phyloP scores from a whole-genome alignment of 768 basidiomycete genomes.

The Boletus coccyginus region DNA sequence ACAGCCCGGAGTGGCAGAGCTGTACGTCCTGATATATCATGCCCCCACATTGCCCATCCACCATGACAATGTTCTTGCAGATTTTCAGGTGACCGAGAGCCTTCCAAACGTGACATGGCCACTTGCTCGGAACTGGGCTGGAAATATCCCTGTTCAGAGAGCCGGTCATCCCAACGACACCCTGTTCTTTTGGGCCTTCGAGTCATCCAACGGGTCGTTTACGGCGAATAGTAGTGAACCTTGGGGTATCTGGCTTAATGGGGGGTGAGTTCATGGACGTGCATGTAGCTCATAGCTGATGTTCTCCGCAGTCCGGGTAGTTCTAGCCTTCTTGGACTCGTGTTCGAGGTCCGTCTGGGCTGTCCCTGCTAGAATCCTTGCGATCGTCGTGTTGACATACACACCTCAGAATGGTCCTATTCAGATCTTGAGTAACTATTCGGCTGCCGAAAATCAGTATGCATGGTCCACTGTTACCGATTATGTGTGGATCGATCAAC shows the following conservation, averaged over 20 bases:
- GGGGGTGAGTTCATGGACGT: conserved; percentile 46
- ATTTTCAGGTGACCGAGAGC: conserved; percentile 54
- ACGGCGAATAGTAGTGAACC: conserved; percentile 45
- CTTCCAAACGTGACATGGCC: conserved; percentile 60
- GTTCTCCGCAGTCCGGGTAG: conserved; percentile 50
- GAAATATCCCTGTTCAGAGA: conserved; percentile 63
- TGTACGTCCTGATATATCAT: too few relatives aligned
- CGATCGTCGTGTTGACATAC: neutral
- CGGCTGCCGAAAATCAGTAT: conserved; percentile 45
- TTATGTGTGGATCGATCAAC: conserved; percentile 72
- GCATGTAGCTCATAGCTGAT: neutral
- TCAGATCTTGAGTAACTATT: conserved; percentile 49
- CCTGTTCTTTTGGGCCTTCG: conserved; percentile 64
- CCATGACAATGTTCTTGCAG: conserved; percentile 29
- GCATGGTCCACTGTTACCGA: conserved; percentile 53
- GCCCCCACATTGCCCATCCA: too few relatives aligned
- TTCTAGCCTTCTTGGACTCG: conserved; percentile 60
- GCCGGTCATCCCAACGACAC: conserved; percentile 61
- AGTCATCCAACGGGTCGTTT: conserved; percentile 53
- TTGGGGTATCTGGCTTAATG: conserved; percentile 74
- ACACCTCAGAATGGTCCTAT: conserved; percentile 62
- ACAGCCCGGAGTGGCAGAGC: conserved; percentile 57
- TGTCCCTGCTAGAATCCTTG: neutral
- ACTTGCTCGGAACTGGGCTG: conserved; percentile 50
- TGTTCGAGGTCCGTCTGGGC: conserved; percentile 51